Conservation (phyloP, 495 filamentous ascomycete genomes). For the Talaromyces proteolyticus region DNA sequence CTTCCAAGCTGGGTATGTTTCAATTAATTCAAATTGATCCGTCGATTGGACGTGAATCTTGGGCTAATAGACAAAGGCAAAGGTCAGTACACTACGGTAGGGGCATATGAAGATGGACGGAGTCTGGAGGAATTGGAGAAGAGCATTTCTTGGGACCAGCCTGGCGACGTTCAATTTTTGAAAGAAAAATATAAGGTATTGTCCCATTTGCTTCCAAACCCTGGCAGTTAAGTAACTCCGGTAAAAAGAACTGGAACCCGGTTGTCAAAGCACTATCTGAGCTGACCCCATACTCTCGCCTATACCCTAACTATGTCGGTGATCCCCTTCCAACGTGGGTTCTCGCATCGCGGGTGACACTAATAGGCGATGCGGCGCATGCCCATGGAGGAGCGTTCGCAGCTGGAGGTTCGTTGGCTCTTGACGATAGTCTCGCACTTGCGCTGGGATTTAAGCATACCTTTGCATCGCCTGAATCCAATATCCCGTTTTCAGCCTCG, state of each 20-base stretch:
- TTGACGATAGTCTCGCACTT: constrained; percentile 38
- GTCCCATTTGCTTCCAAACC: not conserved
- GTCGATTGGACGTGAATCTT: not conserved
- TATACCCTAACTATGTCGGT: constrained; percentile 40
- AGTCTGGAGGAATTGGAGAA: constrained; percentile 27
- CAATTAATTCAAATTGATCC: not conserved
- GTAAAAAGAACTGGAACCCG: constrained; percentile 37
- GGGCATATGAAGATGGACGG: constrained; percentile 36
- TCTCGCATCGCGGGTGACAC: constrained; percentile 28
- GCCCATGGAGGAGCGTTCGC: constrained; percentile 45
- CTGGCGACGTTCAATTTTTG: constrained; percentile 30
- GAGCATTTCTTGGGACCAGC: constrained; percentile 32
- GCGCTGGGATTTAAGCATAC: constrained; percentile 19
- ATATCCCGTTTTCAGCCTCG: constrained; percentile 10
- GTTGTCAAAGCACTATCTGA: constrained; percentile 33
- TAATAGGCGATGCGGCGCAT: constrained; percentile 44
- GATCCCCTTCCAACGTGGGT: constrained; percentile 35
- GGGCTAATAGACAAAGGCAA: constrained; percentile 18
- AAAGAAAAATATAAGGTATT: constrained; percentile 26
- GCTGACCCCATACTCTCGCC: constrained; percentile 31
- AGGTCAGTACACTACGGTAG: constrained; percentile 39
- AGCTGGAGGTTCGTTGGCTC: constrained; percentile 44
- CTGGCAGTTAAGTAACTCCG: not conserved
- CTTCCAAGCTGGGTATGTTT: constrained; percentile 33
- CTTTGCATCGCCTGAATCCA: not conserved